Conservation (phyloP, 2,329 filamentous ascomycete species). For the Colletotrichum sp. region DNA sequence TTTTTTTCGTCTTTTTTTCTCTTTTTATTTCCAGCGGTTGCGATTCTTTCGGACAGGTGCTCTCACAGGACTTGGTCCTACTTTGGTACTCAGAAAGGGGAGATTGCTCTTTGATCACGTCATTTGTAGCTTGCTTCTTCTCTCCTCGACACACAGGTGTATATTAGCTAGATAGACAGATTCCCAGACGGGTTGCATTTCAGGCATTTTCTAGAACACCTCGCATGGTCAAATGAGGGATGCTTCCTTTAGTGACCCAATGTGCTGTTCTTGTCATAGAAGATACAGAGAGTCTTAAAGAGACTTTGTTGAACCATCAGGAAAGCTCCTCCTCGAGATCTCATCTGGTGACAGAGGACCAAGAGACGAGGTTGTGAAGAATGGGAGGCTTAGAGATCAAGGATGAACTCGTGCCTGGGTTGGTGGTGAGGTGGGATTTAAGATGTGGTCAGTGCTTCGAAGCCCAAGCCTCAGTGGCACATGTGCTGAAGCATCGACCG, state of each 20-base stretch:
- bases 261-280: neutral
- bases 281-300: neutral
- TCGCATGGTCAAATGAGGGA: neutral
- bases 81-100: neutral
- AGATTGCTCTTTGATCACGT: neutral
- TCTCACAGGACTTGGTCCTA: neutral
- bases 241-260: neutral
- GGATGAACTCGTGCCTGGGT: neutral
- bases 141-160: neutral
- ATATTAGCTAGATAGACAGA: neutral
- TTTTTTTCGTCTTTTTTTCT: neutral
- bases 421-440: neutral
- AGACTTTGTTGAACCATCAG: neutral
- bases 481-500: neutral
- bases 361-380: neutral
- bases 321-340: neutral
- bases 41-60: neutral
- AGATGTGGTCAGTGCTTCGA: slow-evolving; percentile 12
- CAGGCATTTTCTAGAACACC: neutral
- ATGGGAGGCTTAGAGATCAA: neutral
- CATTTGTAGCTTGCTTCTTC: neutral
- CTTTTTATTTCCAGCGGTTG: neutral
- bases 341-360: neutral
- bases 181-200: neutral
- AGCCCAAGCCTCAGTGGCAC: neutral